Evolutionary conservation across 1,284 basidiomycete genomes (phyloP), one percentile per base, ranked within the genome.

Genomic region (Pyrrhoderma lamaoense): DNA sequence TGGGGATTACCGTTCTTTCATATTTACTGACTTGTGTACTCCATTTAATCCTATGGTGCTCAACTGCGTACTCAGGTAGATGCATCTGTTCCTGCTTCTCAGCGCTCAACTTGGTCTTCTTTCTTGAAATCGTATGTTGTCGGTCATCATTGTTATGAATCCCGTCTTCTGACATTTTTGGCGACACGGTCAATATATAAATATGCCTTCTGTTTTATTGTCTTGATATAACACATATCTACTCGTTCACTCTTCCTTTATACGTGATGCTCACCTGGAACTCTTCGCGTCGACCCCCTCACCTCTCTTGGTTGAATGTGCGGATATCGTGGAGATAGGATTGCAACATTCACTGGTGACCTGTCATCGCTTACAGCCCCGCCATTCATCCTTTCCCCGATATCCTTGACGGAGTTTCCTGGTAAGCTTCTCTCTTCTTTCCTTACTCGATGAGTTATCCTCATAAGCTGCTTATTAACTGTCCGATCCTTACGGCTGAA

Each of bases 361-460:
- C 76, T 99, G 48, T 95, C 89, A 1, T 84, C 86, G 3, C 75
- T 99, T 72, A 98, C 95, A 0, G 95, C 94, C 0, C 95, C 95
- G n/a, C 85, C 85, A 0, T 90, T 94, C 72, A 93, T 94, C 60
- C 77, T 93, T 52, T 92, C 89, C 2, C 90, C 91, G 16, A 82
- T 83, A 4, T 89, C 85, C 4, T 73, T 90, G 47, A 89, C 87
- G 0, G 92, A 95, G 67, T 95, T 92, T 66, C 91, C 91, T 54
- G 85, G 86, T 89, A 55, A 54, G 78, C 65, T 31, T 16, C 43
- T 45, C 3, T 1, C 16, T 34, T 13, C 16, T 34, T 13, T 14
- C 27, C 27, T 31, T 11, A 5, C 11, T 31, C 27, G 27, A 31
- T n/a, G n/a, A n/a, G n/a, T n/a, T n/a, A n/a, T n/a, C n/a, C n/a